A percentile compares a stretch with the other conserved stretches of the same genome.
phyloP scores from a whole-genome alignment of 1,284 basidiomycete genomes.

The Leccinum fallax region DNA sequence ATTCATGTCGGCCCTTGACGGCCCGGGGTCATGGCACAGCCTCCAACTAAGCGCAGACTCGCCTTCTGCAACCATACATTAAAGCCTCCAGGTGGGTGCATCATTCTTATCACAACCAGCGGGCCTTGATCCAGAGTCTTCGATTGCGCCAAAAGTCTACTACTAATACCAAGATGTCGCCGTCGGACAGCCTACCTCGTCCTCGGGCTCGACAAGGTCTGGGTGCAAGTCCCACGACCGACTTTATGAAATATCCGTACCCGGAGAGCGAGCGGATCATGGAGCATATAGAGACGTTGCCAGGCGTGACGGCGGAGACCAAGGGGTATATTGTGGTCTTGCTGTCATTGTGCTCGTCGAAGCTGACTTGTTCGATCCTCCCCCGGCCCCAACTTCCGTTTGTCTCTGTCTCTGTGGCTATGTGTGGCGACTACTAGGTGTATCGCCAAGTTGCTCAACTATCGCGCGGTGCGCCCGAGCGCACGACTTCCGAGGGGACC shows the following conservation, averaged over 20 bases:
- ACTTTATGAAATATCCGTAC: slow-evolving; percentile 24
- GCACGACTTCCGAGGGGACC: slow-evolving; percentile 56
- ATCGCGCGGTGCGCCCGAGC: slow-evolving; percentile 45
- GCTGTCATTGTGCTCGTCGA: background rate
- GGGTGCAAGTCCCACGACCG: background rate
- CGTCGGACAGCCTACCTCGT: slow-evolving; percentile 9
- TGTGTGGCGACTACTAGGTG: slow-evolving; percentile 45
- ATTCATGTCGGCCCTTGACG: background rate
- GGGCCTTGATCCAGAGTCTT: background rate
- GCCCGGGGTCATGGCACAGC: background rate
- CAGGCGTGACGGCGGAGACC: slow-evolving; percentile 24
- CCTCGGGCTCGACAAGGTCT: background rate
- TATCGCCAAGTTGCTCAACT: slow-evolving; percentile 56
- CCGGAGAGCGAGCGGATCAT: slow-evolving; percentile 13
- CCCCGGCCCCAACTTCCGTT: background rate
- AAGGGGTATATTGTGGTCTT: slow-evolving; percentile 20
- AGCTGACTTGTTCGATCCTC: background rate
- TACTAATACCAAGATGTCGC: background rate
- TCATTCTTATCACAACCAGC: background rate
- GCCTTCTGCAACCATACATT: too few relatives aligned
- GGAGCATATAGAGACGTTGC: slow-evolving; percentile 17
- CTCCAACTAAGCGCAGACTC: background rate
- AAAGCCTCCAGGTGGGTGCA: background rate
- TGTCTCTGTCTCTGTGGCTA: background rate
- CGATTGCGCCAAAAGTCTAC: background rate